Evolutionary conservation across 805 yeast species (phyloP), one percentile per base, ranked within the genome.

Genomic region (Wickerhamiella brachini): DNA sequence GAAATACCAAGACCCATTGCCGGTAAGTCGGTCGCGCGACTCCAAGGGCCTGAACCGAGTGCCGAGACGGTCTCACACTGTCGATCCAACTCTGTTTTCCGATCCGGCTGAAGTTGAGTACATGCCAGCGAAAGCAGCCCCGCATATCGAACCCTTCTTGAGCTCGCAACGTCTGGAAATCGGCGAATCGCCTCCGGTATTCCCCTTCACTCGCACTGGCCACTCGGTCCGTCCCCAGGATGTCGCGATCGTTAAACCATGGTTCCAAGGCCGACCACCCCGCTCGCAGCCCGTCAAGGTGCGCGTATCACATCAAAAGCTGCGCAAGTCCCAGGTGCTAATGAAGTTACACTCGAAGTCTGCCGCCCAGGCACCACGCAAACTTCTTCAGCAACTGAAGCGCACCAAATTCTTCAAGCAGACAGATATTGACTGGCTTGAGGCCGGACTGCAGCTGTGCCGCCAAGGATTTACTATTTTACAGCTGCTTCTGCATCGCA

Each of bases 361-460:
- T 22, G 67, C 71, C 2, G 68, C 72, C 1, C 68, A 70, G 31
- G 73, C 68, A 45, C 73, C 74, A 57, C 72, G 76, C 6, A 74
- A 77, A 41, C 68, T 93, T 13, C 63, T 93, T 24, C 79, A 78
- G 54, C 73, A 80, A 29, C 73, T 93, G 57, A 78, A 79, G 52
- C 72, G 75, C 45, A 93, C 98, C 0, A 89, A 86, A 61, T 93
- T 78, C 64, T 93, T 93, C 67, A 95, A 87, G 62, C 82, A 85
- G 59, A 90, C 98, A 0, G 75, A 89, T 0, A 81, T 93, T 48
- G 98, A 93, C 66, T 93, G 99, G 99, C 93, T 90, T 2, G 99
- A 93, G 65, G 98, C 97, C 1, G 98, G 97, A 26, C 70, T 93
- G 52, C 97, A 93, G 67, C 79, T 93, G 2, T 85, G 95, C 61